Percentiles rank a stretch among this genome's conserved stretches.
phyloP scores from a whole-genome alignment of 1,284 basidiomycete species.

The Schizophyllum amplum region DNA sequence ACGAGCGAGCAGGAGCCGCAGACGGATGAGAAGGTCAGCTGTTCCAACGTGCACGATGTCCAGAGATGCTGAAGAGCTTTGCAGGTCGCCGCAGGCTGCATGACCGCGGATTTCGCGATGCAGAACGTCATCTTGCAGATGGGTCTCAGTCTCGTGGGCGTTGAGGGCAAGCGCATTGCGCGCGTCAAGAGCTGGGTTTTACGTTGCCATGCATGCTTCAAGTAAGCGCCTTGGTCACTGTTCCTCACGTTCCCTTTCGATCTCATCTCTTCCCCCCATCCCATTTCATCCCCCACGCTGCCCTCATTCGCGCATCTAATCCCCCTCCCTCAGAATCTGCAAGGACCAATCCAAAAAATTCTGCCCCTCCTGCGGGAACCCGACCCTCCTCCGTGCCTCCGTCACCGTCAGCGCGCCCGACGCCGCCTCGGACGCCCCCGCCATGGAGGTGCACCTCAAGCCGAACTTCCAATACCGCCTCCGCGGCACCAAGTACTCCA shows the following conservation, averaged over 20 bases:
- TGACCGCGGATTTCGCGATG: constrained; percentile 99
- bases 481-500: constrained; percentile 89
- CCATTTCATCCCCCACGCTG: background rate
- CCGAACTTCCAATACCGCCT: constrained; percentile 92
- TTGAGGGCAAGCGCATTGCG: constrained; percentile 86
- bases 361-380: constrained; percentile 95
- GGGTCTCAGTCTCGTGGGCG: constrained; percentile 86
- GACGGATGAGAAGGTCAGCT: constrained; percentile 28
- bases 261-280: constrained; percentile 1
- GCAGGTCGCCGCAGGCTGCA: constrained; percentile 78
- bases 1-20: constrained; percentile 7
- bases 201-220: constrained; percentile 98
- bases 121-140: constrained; percentile 97
- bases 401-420: constrained; percentile 74
- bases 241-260: background rate
- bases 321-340: background rate
- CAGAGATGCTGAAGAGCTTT: too few species aligned
- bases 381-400: constrained; percentile 85
- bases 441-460: constrained; percentile 84
- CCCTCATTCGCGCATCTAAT: background rate
- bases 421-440: constrained; percentile 49
- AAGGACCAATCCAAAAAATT: constrained; percentile 33
- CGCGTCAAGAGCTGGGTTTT: constrained; percentile 95
- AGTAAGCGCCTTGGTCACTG: constrained; percentile 66
- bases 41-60: too few species aligned